Evolutionary conservation across 202 grass and related monocot genomes (phyloP), one percentile per base, ranked within the genome.

Genomic region (Schoenoplectus tabernaemontani): DNA sequence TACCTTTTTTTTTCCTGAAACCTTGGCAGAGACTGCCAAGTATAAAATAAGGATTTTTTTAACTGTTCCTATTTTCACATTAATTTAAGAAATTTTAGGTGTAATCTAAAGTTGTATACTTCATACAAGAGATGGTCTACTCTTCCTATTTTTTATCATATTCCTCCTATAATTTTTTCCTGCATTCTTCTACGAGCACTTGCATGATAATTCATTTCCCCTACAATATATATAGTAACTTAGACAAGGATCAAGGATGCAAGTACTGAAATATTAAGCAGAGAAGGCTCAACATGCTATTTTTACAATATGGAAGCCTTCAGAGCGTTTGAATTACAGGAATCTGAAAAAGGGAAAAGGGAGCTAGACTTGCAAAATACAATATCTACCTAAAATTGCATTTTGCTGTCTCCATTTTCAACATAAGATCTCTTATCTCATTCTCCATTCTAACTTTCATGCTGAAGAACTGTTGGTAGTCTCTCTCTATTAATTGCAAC

Each of bases 331-430:
- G 24, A n/a, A 54, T 34, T 75, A 48, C 42, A 50, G 43, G 22
- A 48, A 22, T 28, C 41, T n/a, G n/a, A 24, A 22, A 30, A 71
- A 75, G 34, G 0, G 36, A 36, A 51, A 54, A 4, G 70, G 15
- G 42, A 34, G n/a, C n/a, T n/a, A n/a, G n/a, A 63, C 7, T 47
- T 51, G 54, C 28, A 74, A 15, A 26, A 75, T n/a, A 73, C 47
- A 53, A 9, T 19, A 33, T 17, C 70, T 75, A 76, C 39, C 79
- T 89, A 80, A 81, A 84, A 74, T 92, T 92, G 58, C 89, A 84
- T 83, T 86, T 98, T 61, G 90, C 37, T 43, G 84, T 81, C 56
- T 94, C 95, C 88, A 98, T 92, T 90, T 98, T 98, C 79, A 90
- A 78, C 67, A 98, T 83, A 42, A 98, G 82, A 79, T 95, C 86